A percentile compares a stretch with the other conserved stretches of the same genome.
These are phyloP conservation scores for Saccharomycopsis vini DNA, from an alignment of 805 yeast genomes.

Conservation along the genomic window DNA sequence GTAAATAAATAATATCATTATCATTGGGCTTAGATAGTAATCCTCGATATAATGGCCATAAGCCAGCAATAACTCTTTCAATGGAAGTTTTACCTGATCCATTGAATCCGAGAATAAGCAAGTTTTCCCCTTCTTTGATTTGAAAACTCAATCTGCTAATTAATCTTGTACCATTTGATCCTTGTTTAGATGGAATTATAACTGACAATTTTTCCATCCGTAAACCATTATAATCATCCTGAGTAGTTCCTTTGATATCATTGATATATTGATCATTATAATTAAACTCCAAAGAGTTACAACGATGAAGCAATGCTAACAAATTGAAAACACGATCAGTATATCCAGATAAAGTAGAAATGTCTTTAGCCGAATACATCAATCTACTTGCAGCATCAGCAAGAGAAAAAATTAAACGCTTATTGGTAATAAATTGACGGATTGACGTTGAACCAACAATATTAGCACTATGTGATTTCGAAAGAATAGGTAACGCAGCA, in stretches of 20 bases:
- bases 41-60: constrained; percentile 88
- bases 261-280: constrained; percentile 35
- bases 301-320: constrained; percentile 70
- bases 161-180: constrained; percentile 52
- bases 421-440: constrained; percentile 85
- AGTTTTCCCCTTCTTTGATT: constrained; percentile 52
- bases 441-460: constrained; percentile 37
- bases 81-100: constrained; percentile 88
- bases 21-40: constrained; percentile 69
- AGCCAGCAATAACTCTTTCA: constrained; percentile 72
- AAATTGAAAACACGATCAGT: constrained; percentile 78
- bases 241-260: constrained; percentile 73
- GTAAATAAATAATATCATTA: constrained; percentile 65
- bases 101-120: constrained; percentile 77
- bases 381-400: constrained; percentile 94
- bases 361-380: constrained; percentile 90
- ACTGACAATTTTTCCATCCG: constrained; percentile 78
- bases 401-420: constrained; percentile 78
- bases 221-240: constrained; percentile 66
- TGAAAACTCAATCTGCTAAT: constrained; percentile 51
- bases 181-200: constrained; percentile 61
- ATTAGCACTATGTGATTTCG: constrained; percentile 39
- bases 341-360: constrained; percentile 84
- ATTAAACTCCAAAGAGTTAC: constrained; percentile 47
- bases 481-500: constrained; percentile 80